These are phyloP conservation scores for Mentha longifolia DNA, from an alignment of 257 asterid genomes.

Conservation along the genomic window DNA sequence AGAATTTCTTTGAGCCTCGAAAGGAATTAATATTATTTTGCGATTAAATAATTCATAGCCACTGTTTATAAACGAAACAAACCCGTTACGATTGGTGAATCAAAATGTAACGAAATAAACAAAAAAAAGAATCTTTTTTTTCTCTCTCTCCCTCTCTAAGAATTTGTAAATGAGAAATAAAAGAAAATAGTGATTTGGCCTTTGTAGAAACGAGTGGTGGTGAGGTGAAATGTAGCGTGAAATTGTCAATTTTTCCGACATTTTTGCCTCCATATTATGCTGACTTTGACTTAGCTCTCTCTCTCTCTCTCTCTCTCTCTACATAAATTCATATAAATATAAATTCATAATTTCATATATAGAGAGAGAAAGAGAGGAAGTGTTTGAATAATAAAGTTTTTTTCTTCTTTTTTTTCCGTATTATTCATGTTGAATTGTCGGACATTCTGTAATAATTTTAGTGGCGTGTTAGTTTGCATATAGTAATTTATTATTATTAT, in stretches of 20 bases:
- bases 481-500: too few species aligned
- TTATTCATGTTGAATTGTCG: background rate
- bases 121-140: too few species aligned
- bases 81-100: too few species aligned
- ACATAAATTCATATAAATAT: background rate
- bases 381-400: too few species aligned
- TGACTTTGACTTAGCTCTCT: constrained; percentile 25
- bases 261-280: background rate
- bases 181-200: constrained; percentile 29
- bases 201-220: background rate
- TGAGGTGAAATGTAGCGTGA: constrained; percentile 7
- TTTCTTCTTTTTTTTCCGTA: too few species aligned
- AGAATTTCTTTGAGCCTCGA: constrained; percentile 26
- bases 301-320: constrained; percentile 2
- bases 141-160: background rate
- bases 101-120: too few species aligned
- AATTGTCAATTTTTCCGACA: constrained; percentile 34
- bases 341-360: too few species aligned
- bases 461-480: background rate
- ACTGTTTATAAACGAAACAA: too few species aligned
- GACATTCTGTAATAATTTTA: constrained; percentile 1
- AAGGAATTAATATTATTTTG: background rate
- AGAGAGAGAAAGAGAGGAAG: background rate
- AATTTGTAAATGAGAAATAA: background rate
- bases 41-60: background rate